These are phyloP conservation scores for Cercospora canescens DNA, from an alignment of 2,329 filamentous ascomycete genomes.

Conservation along the genomic window DNA sequence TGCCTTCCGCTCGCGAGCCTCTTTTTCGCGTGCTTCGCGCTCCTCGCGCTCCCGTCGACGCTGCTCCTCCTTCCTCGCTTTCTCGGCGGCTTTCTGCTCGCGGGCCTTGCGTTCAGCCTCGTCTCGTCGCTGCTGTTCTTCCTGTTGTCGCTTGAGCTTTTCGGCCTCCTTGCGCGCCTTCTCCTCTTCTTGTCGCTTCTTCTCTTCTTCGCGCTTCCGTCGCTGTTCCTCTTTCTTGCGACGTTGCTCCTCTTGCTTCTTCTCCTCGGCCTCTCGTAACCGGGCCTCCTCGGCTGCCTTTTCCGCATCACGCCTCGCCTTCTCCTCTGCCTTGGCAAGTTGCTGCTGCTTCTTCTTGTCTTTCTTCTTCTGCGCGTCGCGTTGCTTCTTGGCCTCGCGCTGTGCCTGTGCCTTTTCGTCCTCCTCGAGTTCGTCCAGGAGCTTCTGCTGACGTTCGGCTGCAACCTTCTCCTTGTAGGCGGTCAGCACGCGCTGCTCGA, in stretches of 20 bases:
- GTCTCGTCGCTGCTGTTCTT: constrained; percentile 82
- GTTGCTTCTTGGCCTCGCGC: constrained; percentile 88
- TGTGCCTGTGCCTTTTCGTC: constrained; percentile 75
- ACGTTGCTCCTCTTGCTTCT: constrained; percentile 76
- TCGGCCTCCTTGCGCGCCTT: constrained; percentile 82
- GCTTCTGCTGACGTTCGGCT: constrained; percentile 83
- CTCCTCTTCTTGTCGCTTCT: constrained; percentile 88
- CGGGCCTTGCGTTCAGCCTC: constrained; percentile 82
- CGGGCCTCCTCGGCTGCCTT: constrained; percentile 84
- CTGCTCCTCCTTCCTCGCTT: constrained; percentile 68
- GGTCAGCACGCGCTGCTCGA: constrained; percentile 92
- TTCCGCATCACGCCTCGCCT: constrained; percentile 82
- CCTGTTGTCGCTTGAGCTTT: constrained; percentile 72
- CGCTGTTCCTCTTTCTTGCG: constrained; percentile 85
- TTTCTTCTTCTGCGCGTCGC: constrained; percentile 92
- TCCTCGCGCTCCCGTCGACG: constrained; percentile 77
- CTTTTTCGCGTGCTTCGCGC: constrained; percentile 66
- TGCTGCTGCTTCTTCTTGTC: constrained; percentile 90
- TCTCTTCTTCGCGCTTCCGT: constrained; percentile 86
- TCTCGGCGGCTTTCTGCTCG: constrained; percentile 77
- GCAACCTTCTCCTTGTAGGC: constrained; percentile 99
- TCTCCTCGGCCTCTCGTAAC: constrained; percentile 71
- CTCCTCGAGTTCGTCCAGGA: constrained; percentile 87
- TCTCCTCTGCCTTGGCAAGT: constrained; percentile 85
- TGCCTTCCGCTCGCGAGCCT: constrained; percentile 68